A percentile compares a stretch with the other conserved stretches of the same genome.
Conservation (phyloP, 306 rosid genomes). For the Vigna trinervia region DNA sequence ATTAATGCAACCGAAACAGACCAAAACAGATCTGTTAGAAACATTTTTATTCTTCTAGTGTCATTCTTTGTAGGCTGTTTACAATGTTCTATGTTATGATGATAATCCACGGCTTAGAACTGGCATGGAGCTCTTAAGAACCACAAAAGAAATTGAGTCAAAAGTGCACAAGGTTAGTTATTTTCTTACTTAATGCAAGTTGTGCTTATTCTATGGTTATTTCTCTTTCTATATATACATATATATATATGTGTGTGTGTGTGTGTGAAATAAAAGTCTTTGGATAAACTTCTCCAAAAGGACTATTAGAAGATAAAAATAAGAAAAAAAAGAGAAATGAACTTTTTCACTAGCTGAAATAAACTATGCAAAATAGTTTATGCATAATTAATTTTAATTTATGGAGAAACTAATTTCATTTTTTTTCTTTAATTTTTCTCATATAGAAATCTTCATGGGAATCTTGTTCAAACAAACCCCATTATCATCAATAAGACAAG, state of each 20-base stretch:
- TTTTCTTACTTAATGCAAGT: not conserved
- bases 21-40: not conserved
- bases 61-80: constrained; percentile 61
- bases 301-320: too few relatives aligned
- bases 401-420: too few relatives aligned
- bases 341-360: too few relatives aligned
- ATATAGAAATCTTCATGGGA: too few relatives aligned
- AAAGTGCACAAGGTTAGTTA: constrained; percentile 68
- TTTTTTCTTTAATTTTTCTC: too few relatives aligned
- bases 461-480: too few relatives aligned
- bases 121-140: constrained; percentile 77
- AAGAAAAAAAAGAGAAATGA: too few relatives aligned
- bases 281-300: too few relatives aligned
- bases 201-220: not conserved
- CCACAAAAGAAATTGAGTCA: constrained; percentile 76
- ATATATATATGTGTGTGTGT: too few relatives aligned
- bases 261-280: not conserved
- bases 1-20: not conserved
- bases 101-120: constrained; percentile 70
- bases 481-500: not conserved
- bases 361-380: too few relatives aligned
- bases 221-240: not conserved
- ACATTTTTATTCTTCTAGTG: not conserved
- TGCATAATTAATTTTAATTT: too few relatives aligned
- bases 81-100: constrained; percentile 78